These are phyloP conservation scores for Phanerodontia chrysosporium DNA, from an alignment of 768 basidiomycete species.

Conservation along the genomic window DNA sequence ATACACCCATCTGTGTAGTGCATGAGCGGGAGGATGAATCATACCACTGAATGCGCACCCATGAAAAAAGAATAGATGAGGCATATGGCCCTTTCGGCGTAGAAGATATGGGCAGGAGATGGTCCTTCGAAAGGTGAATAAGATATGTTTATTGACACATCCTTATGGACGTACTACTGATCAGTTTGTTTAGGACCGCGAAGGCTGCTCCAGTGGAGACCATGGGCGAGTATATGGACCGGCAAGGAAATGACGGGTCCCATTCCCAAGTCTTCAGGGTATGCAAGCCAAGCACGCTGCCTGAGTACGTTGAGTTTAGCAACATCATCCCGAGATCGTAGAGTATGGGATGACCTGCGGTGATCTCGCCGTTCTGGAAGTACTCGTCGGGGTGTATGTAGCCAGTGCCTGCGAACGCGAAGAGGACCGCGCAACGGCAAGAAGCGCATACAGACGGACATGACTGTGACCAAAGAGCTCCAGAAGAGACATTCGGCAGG, in stretches of 20 bases:
- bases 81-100: conserved; percentile 27
- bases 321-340: neutral
- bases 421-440: conserved; percentile 19
- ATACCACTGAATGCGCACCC: conserved; percentile 21
- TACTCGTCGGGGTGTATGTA: conserved; percentile 41
- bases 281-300: conserved; percentile 25
- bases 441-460: conserved; percentile 7
- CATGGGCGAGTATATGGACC: conserved; percentile 31
- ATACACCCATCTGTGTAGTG: conserved; percentile 10
- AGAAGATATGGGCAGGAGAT: conserved; percentile 21
- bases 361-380: conserved; percentile 37
- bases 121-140: neutral
- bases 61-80: conserved; percentile 29
- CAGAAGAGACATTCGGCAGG: neutral
- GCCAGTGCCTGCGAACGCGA: conserved; percentile 31
- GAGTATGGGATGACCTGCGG: conserved; percentile 25
- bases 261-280: conserved; percentile 35
- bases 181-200: conserved; percentile 14
- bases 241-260: conserved; percentile 29
- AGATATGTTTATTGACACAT: neutral
- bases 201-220: conserved; percentile 32
- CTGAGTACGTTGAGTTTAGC: conserved; percentile 19
- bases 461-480: neutral
- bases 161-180: conserved; percentile 21
- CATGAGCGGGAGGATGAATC: neutral